Evolutionary conservation across 306 rosid species (phyloP).

Genomic region (Potentilla sterilis): DNA sequence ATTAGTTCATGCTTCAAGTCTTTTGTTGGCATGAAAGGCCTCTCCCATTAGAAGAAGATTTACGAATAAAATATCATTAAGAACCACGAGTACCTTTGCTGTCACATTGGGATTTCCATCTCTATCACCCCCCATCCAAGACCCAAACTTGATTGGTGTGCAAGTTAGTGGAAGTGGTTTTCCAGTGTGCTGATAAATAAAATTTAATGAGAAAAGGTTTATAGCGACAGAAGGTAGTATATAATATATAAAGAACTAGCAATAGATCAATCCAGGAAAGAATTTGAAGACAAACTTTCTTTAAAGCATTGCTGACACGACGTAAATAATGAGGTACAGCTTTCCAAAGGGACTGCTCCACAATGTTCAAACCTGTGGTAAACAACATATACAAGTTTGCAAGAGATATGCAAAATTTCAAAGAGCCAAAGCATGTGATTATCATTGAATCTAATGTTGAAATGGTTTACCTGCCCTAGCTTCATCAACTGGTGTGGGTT

Average conservation of each 20-base stretch:
- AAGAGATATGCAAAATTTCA: conserved; percentile 4
- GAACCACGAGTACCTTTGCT: conserved; percentile 56
- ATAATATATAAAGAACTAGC: conserved; percentile 9
- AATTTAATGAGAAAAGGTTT: not conserved
- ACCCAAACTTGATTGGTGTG: conserved; percentile 90
- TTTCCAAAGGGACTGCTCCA: conserved; percentile 98
- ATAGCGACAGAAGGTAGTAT: not conserved
- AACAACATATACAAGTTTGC: conserved; percentile 16
- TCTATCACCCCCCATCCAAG: conserved; percentile 99
- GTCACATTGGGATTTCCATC: conserved; percentile 98
- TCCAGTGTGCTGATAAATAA: conserved; percentile 75
- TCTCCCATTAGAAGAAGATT: conserved; percentile 1
- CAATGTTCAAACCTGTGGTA: conserved; percentile 74
- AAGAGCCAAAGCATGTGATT: conserved; percentile 13
- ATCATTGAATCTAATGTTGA: conserved; percentile 19
- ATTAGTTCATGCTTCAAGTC: not conserved
- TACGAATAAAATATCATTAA: not conserved
- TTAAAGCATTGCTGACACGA: conserved; percentile 88
- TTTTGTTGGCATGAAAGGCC: not conserved
- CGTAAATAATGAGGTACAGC: conserved; percentile 95
- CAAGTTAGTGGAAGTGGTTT: conserved; percentile 88
- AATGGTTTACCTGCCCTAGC: conserved; percentile 78
- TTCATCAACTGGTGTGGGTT: conserved; percentile 95
- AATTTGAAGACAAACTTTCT: conserved; percentile 58
- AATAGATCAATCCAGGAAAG: conserved; percentile 15